Evolutionary conservation across 345 rosid genomes (phyloP), one percentile per base, ranked within the genome.

Genomic region (Gossypium stocksii): DNA sequence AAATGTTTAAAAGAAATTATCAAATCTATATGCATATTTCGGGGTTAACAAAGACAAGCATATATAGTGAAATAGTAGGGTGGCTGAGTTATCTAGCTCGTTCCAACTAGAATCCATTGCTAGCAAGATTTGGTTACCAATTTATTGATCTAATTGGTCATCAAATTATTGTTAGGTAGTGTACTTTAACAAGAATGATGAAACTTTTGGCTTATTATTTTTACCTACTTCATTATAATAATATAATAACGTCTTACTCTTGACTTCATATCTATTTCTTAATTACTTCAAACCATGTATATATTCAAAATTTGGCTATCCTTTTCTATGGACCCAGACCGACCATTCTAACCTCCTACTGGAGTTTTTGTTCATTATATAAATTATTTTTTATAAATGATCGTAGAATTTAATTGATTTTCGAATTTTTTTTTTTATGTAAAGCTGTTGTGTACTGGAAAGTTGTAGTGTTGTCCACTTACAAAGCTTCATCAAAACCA

Each of bases 211-310:
- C 60, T 77, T 75, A 71, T 66, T 54, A 54, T 79, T 81, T 75
- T 75, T 81, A 84, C 84, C 84, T 46, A 84, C 84, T 73, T 59
- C 63, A 23, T 59, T 59, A 12, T 74, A 74, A 12, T 48, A 76
- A 46, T 27, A 52, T 27, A 34, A 17, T 46, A 38, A 54, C n/a
- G 14, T 54, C 9, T 29, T 38, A 29, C 27, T 56, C 43, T 11
- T 66, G 52, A 58, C 49, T 19, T 66, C 5, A 2, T 20, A 10
- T 7, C 3, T 54, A n/a, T 56, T 56, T 20, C 20, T 19, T 66
- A 20, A 5, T 44, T 45, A 38, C 23, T 66, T 66, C 29, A 20
- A 19, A n/a, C 27, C 51, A 27, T 48, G 46, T 56, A 22, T 20
- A 19, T 57, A 9, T 57, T 7, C n/a, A 57, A 19, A 58, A 11